A percentile compares a stretch with the other conserved stretches of the same genome.
phyloP scores from a whole-genome alignment of 345 rosid species.

The Eucalyptus urophylla region DNA sequence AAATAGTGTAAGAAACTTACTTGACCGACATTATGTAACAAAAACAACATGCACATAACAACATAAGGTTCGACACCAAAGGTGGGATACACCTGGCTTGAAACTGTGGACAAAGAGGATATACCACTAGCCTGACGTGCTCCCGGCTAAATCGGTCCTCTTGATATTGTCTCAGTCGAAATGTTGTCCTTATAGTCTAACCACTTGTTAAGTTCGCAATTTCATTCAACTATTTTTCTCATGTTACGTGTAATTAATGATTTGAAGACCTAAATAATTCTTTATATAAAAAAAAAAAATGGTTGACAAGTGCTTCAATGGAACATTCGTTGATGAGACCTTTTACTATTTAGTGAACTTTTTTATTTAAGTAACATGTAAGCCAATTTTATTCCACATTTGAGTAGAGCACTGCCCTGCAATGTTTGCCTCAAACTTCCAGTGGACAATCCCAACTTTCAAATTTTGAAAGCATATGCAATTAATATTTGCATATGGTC shows the following conservation, averaged over 20 bases:
- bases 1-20: no score
- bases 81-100: no score
- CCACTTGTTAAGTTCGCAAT: not conserved
- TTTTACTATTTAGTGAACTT: not conserved
- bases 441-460: not conserved
- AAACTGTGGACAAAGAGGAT: no score
- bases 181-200: not conserved
- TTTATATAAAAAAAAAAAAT: not conserved
- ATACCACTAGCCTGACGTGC: no score
- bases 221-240: not conserved
- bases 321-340: not conserved
- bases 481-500: not conserved
- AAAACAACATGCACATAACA: no score
- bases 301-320: not conserved
- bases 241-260: not conserved
- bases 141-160: not conserved
- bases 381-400: not conserved
- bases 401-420: not conserved
- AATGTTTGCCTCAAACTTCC: not conserved
- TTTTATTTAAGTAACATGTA: not conserved
- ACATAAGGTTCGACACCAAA: no score
- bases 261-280: not conserved
- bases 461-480: not conserved
- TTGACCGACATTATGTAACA: no score
- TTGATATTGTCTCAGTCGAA: no score